These are phyloP conservation scores for Gossypium davidsonii DNA, from an alignment of 441 rosid species.

Conservation along the genomic window DNA sequence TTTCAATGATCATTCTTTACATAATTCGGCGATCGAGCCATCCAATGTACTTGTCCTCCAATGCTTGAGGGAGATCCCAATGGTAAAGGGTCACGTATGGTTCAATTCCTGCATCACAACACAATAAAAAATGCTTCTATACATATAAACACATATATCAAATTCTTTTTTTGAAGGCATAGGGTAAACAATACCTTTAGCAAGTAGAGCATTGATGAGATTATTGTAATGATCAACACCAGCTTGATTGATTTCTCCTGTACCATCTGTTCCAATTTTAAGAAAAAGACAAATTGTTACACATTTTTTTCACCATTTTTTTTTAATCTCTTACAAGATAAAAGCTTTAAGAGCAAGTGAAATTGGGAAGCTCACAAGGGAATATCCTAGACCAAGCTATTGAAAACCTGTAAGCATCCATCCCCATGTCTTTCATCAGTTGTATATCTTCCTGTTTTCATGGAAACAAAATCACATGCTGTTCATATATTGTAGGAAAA, in stretches of 20 bases:
- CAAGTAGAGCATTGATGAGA: conserved; percentile 54
- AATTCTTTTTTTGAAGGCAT: neutral
- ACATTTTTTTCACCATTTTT: neutral
- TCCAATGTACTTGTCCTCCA: conserved; percentile 51
- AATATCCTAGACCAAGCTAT: conserved; percentile 67
- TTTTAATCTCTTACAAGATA: neutral
- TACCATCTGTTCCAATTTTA: conserved; percentile 46
- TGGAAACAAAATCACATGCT: neutral
- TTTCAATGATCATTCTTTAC: conserved; percentile 20
- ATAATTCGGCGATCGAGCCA: conserved; percentile 56
- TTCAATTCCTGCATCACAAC: conserved; percentile 41
- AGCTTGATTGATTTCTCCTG: conserved; percentile 70
- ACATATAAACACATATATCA: neutral
- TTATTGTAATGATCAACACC: conserved; percentile 61
- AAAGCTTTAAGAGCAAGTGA: neutral
- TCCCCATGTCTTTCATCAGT: conserved; percentile 67
- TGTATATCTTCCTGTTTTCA: conserved; percentile 56
- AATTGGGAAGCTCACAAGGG: conserved; percentile 38
- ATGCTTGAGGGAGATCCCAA: conserved; percentile 76
- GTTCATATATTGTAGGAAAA: neutral
- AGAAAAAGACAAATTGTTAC: neutral
- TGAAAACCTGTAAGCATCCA: conserved; percentile 69
- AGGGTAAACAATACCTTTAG: conserved; percentile 33
- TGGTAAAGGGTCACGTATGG: conserved; percentile 71
- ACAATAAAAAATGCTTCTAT: neutral